Conservation (phyloP, 441 rosid genomes). For the Erodium chrysanthum region DNA sequence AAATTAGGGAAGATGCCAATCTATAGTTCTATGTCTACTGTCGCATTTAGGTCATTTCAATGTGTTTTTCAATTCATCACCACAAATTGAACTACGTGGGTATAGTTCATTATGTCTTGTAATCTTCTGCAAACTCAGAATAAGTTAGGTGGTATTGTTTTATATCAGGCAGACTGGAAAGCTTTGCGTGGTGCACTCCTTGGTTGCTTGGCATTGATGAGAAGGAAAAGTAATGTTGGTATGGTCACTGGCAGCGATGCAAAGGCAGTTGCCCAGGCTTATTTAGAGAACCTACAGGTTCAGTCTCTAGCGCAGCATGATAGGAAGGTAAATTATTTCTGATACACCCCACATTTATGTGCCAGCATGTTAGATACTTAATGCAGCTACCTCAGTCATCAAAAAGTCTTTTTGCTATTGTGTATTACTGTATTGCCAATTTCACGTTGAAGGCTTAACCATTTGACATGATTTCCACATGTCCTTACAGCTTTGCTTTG, state of each 20-base stretch:
- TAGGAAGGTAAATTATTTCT: constrained; percentile 45
- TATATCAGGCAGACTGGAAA: constrained; percentile 88
- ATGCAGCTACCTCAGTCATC: too few species aligned
- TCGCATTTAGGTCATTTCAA: background rate
- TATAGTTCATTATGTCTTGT: background rate
- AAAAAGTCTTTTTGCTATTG: too few species aligned
- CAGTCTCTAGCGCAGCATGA: constrained; percentile 68
- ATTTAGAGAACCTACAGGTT: constrained; percentile 49
- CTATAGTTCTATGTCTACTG: background rate
- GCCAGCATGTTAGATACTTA: too few species aligned
- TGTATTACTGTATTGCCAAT: background rate
- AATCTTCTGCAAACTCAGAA: constrained; percentile 19
- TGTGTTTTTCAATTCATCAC: background rate
- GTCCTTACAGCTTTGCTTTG: constrained; percentile 66
- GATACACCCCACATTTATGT: too few species aligned
- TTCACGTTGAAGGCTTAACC: constrained; percentile 14
- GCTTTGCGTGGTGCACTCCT: constrained; percentile 75
- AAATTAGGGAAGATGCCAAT: background rate
- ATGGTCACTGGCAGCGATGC: constrained; percentile 45
- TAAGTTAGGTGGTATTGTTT: constrained; percentile 27
- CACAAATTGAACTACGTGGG: background rate
- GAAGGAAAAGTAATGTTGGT: constrained; percentile 46
- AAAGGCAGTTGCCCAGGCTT: constrained; percentile 47
- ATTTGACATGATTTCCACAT: constrained; percentile 20
- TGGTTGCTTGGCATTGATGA: constrained; percentile 76